A percentile compares a stretch with the other conserved stretches of the same genome.
Conservation (phyloP, 192 early-diverging fungal species). For the Linnemannia elongata region DNA sequence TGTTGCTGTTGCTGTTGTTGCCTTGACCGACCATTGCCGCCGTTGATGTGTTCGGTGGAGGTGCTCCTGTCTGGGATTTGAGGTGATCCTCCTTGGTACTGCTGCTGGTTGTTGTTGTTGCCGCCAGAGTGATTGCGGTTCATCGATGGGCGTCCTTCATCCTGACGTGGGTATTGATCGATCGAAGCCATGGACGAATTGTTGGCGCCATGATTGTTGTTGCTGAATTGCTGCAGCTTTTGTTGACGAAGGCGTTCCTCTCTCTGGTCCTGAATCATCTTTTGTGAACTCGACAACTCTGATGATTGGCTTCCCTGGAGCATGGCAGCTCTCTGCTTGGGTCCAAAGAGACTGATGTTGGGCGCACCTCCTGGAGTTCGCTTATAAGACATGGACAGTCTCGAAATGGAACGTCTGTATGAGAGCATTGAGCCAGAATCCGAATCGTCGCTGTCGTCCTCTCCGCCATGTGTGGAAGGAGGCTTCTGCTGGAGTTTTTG, state of each 20-base stretch:
- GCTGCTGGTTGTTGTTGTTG: neutral
- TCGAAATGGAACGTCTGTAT: conserved; percentile 40
- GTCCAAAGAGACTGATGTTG: conserved; percentile 46
- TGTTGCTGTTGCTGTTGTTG: conserved; percentile 25
- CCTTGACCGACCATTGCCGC: conserved; percentile 16
- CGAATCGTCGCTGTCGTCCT: conserved; percentile 44
- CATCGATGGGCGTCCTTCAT: conserved; percentile 24
- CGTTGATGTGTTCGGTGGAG: conserved; percentile 19
- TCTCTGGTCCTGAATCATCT: conserved; percentile 51
- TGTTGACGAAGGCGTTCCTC: conserved; percentile 52
- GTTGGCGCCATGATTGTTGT: neutral
- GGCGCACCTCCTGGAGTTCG: conserved; percentile 26
- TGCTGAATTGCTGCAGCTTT: conserved; percentile 21
- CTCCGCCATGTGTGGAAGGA: conserved; percentile 29
- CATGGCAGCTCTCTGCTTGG: conserved; percentile 36
- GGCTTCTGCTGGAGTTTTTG: conserved; percentile 52
- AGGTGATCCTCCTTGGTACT: neutral
- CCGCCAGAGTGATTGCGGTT: conserved; percentile 8
- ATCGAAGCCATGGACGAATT: conserved; percentile 14
- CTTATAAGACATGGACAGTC: conserved; percentile 51
- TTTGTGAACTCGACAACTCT: conserved; percentile 34
- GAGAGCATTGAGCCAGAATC: conserved; percentile 52
- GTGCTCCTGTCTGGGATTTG: conserved; percentile 43
- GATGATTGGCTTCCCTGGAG: conserved; percentile 12
- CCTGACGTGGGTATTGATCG: conserved; percentile 28